Conservation (phyloP, 257 asterid species). For the Osmanthus fragrans region DNA sequence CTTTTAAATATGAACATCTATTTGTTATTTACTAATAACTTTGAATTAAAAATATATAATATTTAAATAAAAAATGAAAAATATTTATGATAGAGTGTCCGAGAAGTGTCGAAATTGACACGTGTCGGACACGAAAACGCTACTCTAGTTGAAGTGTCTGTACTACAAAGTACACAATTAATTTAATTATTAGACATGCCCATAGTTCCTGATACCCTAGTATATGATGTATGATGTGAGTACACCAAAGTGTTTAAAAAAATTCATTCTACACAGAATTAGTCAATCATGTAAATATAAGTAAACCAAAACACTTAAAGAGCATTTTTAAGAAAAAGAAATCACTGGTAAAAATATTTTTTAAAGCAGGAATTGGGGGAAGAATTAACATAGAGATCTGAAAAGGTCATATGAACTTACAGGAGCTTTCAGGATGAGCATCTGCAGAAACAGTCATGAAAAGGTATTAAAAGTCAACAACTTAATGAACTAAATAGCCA, state of each 20-base stretch:
- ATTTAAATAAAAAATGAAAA: too few relatives aligned
- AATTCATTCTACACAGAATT: slow-evolving; percentile 4
- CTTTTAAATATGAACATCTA: too few relatives aligned
- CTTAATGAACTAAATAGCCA: slow-evolving; percentile 13
- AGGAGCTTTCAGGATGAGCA: slow-evolving; percentile 57
- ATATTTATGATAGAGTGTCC: too few relatives aligned
- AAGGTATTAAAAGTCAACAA: slow-evolving; percentile 21
- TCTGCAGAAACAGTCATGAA: slow-evolving; percentile 45
- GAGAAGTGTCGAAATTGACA: too few relatives aligned
- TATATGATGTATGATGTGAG: slow-evolving; percentile 6
- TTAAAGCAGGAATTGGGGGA: slow-evolving; percentile 14
- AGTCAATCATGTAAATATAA: background rate
- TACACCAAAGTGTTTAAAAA: background rate
- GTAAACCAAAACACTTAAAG: background rate
- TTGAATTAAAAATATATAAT: too few relatives aligned
- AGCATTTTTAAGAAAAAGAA: background rate
- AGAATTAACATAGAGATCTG: slow-evolving; percentile 21
- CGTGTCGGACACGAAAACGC: too few relatives aligned
- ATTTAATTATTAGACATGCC: background rate
- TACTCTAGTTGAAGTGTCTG: too few relatives aligned
- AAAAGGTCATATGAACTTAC: slow-evolving; percentile 51
- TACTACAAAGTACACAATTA: background rate
- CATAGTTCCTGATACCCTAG: background rate
- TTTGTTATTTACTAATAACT: too few relatives aligned
- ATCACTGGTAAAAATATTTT: background rate